These are phyloP conservation scores for Saccharomycopsis sp. DNA, from an alignment of 805 yeast genomes.

Conservation along the genomic window DNA sequence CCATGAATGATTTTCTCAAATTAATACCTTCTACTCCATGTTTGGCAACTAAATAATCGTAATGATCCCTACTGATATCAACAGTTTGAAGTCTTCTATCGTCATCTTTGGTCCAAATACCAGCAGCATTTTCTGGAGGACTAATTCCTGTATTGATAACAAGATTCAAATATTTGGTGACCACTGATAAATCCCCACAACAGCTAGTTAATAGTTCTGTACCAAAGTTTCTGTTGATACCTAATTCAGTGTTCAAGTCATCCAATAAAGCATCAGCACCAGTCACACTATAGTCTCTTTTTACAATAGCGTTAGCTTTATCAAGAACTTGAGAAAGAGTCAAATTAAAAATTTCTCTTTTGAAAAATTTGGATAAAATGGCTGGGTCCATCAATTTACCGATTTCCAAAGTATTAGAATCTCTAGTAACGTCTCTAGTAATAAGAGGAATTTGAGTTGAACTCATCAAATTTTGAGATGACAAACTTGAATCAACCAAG, in stretches of 20 bases:
- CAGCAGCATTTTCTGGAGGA: constrained; percentile 34
- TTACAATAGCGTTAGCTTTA: constrained; percentile 30
- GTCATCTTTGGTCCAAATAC: constrained; percentile 37
- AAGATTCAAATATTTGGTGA: constrained; percentile 31
- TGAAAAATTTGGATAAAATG: constrained; percentile 22
- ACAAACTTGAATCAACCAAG: constrained; percentile 14
- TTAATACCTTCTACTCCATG: constrained; percentile 34
- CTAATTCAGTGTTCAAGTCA: constrained; percentile 31
- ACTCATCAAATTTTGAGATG: constrained; percentile 22
- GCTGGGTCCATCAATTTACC: constrained; percentile 20
- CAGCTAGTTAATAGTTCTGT: constrained; percentile 32
- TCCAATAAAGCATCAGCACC: constrained; percentile 34
- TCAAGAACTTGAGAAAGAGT: constrained; percentile 24
- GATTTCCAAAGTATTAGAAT: constrained; percentile 8
- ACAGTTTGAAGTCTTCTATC: constrained; percentile 27
- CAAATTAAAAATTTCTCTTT: constrained; percentile 25
- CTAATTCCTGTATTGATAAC: constrained; percentile 31
- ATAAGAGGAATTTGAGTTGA: constrained; percentile 27
- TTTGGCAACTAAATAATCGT: constrained; percentile 26
- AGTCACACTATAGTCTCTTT: constrained; percentile 30
- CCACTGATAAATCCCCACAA: constrained; percentile 34
- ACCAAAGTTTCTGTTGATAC: constrained; percentile 33
- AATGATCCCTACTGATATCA: constrained; percentile 25
- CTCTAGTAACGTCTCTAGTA: constrained; percentile 5
- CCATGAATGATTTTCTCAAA: constrained; percentile 28